phyloP scores from a whole-genome alignment of 345 rosid species.

The Rhodamnia argentea region DNA sequence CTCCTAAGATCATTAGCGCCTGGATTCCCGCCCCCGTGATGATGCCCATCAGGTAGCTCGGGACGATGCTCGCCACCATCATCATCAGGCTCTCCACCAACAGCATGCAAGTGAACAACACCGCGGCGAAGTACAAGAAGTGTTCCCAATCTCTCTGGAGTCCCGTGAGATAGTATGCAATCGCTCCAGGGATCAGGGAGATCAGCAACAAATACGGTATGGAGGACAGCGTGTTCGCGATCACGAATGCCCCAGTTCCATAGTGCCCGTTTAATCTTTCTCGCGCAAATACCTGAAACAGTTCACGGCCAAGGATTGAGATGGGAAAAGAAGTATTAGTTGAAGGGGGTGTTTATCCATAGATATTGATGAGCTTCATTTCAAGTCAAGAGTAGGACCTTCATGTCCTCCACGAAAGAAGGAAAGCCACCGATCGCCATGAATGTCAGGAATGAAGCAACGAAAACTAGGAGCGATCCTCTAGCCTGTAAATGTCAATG shows the following conservation, averaged over 20 bases:
- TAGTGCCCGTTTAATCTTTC: slow-evolving; percentile 8
- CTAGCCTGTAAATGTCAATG: not conserved
- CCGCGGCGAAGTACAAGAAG: not conserved
- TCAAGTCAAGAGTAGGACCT: not conserved
- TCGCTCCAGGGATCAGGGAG: not conserved
- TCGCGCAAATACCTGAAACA: slow-evolving; percentile 12
- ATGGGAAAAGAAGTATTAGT: not conserved
- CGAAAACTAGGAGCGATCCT: not conserved
- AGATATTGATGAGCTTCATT: not conserved
- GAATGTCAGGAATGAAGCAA: slow-evolving; percentile 3
- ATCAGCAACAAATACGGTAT: slow-evolving; percentile 1
- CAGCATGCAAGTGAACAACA: not conserved
- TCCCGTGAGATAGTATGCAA: not conserved
- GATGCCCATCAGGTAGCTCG: not conserved
- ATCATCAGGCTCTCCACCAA: not conserved
- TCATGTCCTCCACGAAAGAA: slow-evolving; percentile 5
- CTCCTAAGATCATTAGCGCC: not conserved
- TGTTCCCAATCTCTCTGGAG: not conserved
- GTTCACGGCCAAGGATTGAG: not conserved
- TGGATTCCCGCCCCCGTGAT: not conserved
- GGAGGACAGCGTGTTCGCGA: slow-evolving; percentile 1
- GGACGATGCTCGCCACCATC: not conserved
- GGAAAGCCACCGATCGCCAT: slow-evolving; percentile 10
- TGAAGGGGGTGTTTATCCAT: not conserved
- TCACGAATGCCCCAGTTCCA: not conserved